A percentile compares a stretch with the other conserved stretches of the same genome.
These are phyloP conservation scores for Tulasnella sp. DNA, from an alignment of 768 basidiomycete species.

Conservation along the genomic window DNA sequence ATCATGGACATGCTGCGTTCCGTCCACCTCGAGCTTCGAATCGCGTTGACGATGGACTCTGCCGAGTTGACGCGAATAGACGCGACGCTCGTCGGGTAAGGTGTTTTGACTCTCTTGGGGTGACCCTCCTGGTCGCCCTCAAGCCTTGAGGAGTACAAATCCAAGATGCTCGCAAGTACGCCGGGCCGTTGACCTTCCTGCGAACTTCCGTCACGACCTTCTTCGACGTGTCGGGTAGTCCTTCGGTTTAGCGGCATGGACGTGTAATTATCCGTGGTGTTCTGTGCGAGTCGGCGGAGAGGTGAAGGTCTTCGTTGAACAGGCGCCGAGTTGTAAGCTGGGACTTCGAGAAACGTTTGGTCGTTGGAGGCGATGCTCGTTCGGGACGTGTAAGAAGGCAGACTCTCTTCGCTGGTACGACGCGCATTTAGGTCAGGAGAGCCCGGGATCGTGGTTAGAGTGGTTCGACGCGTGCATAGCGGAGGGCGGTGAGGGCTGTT, in stretches of 20 bases:
- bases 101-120: neutral
- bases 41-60: neutral
- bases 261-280: neutral
- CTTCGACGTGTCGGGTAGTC: conserved; percentile 1
- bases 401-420: neutral
- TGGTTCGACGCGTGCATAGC: neutral
- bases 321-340: neutral
- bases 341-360: neutral
- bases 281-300: neutral
- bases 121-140: neutral
- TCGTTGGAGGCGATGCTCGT: neutral
- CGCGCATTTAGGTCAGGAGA: neutral
- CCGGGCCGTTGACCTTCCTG: neutral
- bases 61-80: neutral
- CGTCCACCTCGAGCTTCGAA: neutral
- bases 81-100: neutral
- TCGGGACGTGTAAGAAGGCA: neutral
- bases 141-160: neutral
- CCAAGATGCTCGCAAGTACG: conserved; percentile 9
- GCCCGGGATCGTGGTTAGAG: neutral
- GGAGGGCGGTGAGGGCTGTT: neutral
- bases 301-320: neutral
- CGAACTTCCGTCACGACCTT: neutral
- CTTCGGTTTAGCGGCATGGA: conserved; percentile 9
- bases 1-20: conserved; percentile 9